These are phyloP conservation scores for Pinus albicaulis DNA, from an alignment of 75 land plant genomes.

Conservation along the genomic window DNA sequence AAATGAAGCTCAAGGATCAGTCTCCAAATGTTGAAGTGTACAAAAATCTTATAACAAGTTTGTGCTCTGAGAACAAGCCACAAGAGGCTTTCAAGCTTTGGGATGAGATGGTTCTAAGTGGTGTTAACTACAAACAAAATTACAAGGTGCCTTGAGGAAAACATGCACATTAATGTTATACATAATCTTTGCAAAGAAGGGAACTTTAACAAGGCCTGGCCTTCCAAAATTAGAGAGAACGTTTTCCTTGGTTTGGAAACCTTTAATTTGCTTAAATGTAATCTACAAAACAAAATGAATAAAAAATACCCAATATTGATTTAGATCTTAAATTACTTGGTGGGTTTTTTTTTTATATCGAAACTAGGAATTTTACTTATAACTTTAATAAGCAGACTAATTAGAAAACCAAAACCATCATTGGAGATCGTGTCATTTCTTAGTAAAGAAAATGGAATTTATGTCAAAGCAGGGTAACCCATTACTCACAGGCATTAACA, in stretches of 20 bases:
- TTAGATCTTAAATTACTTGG: too few relatives aligned
- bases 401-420: too few relatives aligned
- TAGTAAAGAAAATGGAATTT: too few relatives aligned
- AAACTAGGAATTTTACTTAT: too few relatives aligned
- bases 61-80: slow-evolving; percentile 24
- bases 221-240: slow-evolving; percentile 23
- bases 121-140: slow-evolving; percentile 34
- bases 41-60: slow-evolving; percentile 25
- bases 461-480: too few relatives aligned
- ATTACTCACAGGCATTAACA: too few relatives aligned
- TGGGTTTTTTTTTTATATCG: background rate
- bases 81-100: slow-evolving; percentile 49
- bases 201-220: slow-evolving; percentile 19
- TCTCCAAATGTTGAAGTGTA: slow-evolving; percentile 60
- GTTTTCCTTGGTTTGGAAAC: slow-evolving; percentile 26
- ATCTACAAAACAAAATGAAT: too few relatives aligned
- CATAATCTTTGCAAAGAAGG: slow-evolving; percentile 30
- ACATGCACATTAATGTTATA: slow-evolving; percentile 37
- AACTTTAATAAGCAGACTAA: too few relatives aligned
- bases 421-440: too few relatives aligned
- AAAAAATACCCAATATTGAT: too few relatives aligned
- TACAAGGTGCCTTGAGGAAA: slow-evolving; percentile 42
- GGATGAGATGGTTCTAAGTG: slow-evolving; percentile 60
- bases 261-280: slow-evolving; percentile 24
- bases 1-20: slow-evolving; percentile 69